A percentile compares a stretch with the other conserved stretches of the same genome.
Evolutionary conservation across 2,329 filamentous ascomycete genomes (phyloP).

Genomic region (Graphilbum sp.): DNA sequence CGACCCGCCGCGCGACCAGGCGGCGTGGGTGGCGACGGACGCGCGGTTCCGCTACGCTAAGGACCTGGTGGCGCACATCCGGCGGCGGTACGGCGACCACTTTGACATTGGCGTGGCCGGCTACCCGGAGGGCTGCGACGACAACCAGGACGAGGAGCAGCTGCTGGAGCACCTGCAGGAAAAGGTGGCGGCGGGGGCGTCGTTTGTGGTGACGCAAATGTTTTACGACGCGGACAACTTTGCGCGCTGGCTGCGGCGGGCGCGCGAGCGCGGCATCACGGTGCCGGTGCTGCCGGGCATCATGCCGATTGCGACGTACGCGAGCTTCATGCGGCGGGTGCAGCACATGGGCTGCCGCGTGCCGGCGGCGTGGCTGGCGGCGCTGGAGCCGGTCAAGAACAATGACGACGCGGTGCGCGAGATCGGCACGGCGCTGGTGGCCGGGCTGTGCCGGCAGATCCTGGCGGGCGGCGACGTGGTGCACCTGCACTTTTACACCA

Average conservation of each 20-base stretch:
- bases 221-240: slow-evolving; percentile 98
- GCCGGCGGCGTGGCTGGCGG: slow-evolving; percentile 63
- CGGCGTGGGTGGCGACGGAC: slow-evolving; percentile 80
- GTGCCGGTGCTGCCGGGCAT: slow-evolving; percentile 61
- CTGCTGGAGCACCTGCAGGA: slow-evolving; percentile 89
- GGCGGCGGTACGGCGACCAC: slow-evolving; percentile 63
- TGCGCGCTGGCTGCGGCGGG: slow-evolving; percentile 74
- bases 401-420: slow-evolving; percentile 87
- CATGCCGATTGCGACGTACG: slow-evolving; percentile 93
- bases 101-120: slow-evolving; percentile 97
- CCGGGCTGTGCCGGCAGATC: slow-evolving; percentile 78
- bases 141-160: slow-evolving; percentile 71
- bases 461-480: slow-evolving; percentile 59
- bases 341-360: slow-evolving; percentile 83
- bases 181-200: slow-evolving; percentile 86
- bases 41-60: slow-evolving; percentile 83
- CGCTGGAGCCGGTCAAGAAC: slow-evolving; percentile 86
- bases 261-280: slow-evolving; percentile 68
- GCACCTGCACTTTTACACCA: slow-evolving; percentile 96
- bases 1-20: slow-evolving; percentile 83
- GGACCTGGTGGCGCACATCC: slow-evolving; percentile 68
- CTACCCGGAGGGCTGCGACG: slow-evolving; percentile 90
- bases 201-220: slow-evolving; percentile 97
- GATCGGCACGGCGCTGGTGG: slow-evolving; percentile 72
- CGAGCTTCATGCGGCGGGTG: slow-evolving; percentile 75